Evolutionary conservation across 495 filamentous ascomycete species (phyloP), one percentile per base, ranked within the genome.

Genomic region (Xanthoparmelia taractica): DNA sequence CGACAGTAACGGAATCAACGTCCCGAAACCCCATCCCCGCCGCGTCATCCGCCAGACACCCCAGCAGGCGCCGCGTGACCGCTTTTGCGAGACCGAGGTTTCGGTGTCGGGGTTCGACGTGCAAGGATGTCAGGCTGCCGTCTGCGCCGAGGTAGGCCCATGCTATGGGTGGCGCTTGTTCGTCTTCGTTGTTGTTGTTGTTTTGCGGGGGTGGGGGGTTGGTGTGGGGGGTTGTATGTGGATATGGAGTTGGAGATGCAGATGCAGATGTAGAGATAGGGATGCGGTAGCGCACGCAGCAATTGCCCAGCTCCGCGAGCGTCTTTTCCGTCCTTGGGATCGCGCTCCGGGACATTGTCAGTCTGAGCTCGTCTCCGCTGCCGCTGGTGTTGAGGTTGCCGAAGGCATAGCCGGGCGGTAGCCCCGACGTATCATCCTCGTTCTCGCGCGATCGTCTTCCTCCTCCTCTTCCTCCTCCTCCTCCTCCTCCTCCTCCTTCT

Each of bases 51-150:
- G 34, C 58, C 29, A 70, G 40, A 2, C 45, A 25, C 12, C 29
- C 7, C 17, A 75, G 38, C 0, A 78, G 65, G 58, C 77, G 70
- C 37, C 65, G 66, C 1, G 73, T 73, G 56, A 82, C 73, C 18
- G 63, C 34, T 45, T 72, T 68, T 27, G 77, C 79, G 5, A 83
- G 62, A 2, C 79, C 79, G 34, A 65, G 67, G 0, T 79, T 77
- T 2, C 81, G 70, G 72, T 82, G 74, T 55, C 71, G 76, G 37
- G 73, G 69, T 58, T 81, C 74, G 54, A 83, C 80, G 68, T 82
- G 78, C 61, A 84, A 58, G 11, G 78, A 79, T 10, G 75, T 71
- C 52, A 83, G 60, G 8, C 71, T 69, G 4, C 81, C 80, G 69
- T 83, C 80, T 5, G 74, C 34, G 8, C 74, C 75, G 8, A 82